phyloP scores from a whole-genome alignment of 2,329 filamentous ascomycete species.

The Botrytis tulipae region DNA sequence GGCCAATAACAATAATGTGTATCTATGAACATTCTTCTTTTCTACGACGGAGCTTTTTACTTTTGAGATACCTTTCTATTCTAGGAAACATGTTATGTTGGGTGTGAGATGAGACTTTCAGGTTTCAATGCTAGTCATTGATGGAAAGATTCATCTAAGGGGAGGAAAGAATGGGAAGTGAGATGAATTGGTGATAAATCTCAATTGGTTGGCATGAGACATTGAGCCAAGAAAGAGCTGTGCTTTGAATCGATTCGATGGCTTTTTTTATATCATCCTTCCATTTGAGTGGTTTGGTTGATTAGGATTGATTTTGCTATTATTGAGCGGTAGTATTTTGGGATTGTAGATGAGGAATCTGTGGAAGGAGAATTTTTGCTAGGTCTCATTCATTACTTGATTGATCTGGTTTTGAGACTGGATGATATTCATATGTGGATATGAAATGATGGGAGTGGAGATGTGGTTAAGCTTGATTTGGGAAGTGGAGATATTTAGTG shows the following conservation, averaged over 20 bases:
- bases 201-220: not conserved
- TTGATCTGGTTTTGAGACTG: not conserved
- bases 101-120: slow-evolving; percentile 2
- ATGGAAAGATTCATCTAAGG: not conserved
- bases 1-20: slow-evolving; percentile 22
- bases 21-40: slow-evolving; percentile 14
- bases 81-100: not conserved
- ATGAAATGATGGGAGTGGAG: not conserved
- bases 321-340: not conserved
- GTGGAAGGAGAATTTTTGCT: not conserved
- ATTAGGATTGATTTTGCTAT: not conserved
- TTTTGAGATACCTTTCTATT: slow-evolving; percentile 12
- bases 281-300: not conserved
- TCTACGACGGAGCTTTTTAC: slow-evolving; percentile 9
- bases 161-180: not conserved
- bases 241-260: slow-evolving; percentile 7
- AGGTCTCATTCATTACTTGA: not conserved
- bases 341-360: not conserved
- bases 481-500: not conserved
- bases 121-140: slow-evolving; percentile 18
- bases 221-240: not conserved
- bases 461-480: not conserved
- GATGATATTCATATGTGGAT: not conserved
- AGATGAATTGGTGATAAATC: not conserved
- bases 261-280: not conserved